Percentiles rank a stretch among this genome's conserved stretches.
phyloP scores from a whole-genome alignment of 495 filamentous ascomycete genomes.

The Friedmanniomyces simplex region DNA sequence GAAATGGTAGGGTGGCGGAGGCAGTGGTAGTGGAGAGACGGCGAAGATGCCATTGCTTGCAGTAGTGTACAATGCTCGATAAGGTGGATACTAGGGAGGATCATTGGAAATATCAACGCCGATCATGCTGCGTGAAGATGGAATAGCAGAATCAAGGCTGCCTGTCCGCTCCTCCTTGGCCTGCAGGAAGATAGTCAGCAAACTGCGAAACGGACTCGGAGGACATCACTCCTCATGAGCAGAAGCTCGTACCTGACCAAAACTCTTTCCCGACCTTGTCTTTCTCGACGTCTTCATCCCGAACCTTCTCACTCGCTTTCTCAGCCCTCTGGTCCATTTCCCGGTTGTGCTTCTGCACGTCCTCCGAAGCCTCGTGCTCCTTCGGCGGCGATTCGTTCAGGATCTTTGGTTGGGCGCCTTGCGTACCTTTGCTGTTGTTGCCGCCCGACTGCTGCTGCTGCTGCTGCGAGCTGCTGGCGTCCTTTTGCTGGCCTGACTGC shows the following conservation, averaged over 20 bases:
- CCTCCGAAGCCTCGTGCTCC: constrained; percentile 17
- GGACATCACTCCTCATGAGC: neutral
- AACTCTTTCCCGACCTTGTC: constrained; percentile 29
- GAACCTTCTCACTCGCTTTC: constrained; percentile 29
- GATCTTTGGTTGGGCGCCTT: constrained; percentile 33
- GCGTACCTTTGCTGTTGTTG: constrained; percentile 19
- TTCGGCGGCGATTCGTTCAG: constrained; percentile 38
- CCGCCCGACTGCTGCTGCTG: constrained; percentile 7
- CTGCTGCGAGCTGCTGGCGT: neutral
- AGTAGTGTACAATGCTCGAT: no score
- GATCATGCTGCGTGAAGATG: no score
- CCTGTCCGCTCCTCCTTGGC: neutral
- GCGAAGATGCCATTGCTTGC: no score
- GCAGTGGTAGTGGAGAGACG: no score
- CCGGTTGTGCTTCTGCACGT: constrained; percentile 45
- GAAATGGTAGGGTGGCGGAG: no score
- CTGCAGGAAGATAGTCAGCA: neutral
- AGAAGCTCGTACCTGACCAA: neutral
- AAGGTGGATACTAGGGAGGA: no score
- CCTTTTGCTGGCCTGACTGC: neutral
- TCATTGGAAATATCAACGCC: no score
- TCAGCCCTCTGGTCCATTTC: constrained; percentile 49
- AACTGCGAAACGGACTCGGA: neutral
- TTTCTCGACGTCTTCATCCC: constrained; percentile 22
- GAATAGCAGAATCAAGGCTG: neutral